phyloP scores from a whole-genome alignment of 2,329 filamentous ascomycete genomes.

The Sphaerulina populicola region DNA sequence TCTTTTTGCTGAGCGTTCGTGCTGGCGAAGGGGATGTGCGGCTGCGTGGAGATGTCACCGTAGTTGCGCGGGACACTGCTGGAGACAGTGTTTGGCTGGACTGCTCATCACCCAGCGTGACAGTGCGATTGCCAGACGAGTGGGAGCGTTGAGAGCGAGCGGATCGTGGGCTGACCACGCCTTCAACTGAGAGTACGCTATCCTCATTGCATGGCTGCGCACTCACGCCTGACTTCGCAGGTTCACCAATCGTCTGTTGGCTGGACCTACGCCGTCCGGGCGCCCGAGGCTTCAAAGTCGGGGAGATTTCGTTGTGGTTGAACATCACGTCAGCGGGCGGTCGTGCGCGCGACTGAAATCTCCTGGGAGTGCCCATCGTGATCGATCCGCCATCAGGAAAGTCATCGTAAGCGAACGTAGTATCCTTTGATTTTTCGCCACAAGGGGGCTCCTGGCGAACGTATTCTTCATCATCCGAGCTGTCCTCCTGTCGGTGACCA shows the following conservation, averaged over 20 bases:
- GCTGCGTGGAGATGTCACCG: slow-evolving; percentile 12
- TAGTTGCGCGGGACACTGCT: slow-evolving; percentile 3
- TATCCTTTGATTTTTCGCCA: slow-evolving; percentile 18
- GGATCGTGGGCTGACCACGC: slow-evolving; percentile 21
- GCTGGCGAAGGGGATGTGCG: slow-evolving; percentile 23
- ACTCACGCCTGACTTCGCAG: slow-evolving; percentile 25
- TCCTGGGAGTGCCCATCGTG: slow-evolving; percentile 30
- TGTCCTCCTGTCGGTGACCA: slow-evolving; percentile 11
- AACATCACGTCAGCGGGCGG: slow-evolving; percentile 20
- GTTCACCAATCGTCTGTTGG: slow-evolving; percentile 17
- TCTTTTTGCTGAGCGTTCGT: slow-evolving; percentile 25
- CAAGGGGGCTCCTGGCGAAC: slow-evolving; percentile 2
- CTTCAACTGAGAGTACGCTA: slow-evolving; percentile 17
- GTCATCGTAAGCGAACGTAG: slow-evolving; percentile 22
- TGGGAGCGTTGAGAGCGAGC: slow-evolving; percentile 18
- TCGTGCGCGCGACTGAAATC: slow-evolving; percentile 29
- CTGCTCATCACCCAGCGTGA: slow-evolving; percentile 17
- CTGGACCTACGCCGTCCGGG: slow-evolving; percentile 24
- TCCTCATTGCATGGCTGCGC: slow-evolving; percentile 24
- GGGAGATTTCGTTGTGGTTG: slow-evolving; percentile 19
- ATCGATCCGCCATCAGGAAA: slow-evolving; percentile 33
- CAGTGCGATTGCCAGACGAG: slow-evolving; percentile 25
- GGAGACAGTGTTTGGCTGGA: slow-evolving; percentile 11
- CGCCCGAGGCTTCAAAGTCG: slow-evolving; percentile 7
- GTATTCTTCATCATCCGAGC: slow-evolving; percentile 19